A percentile compares a stretch with the other conserved stretches of the same genome.
These are phyloP conservation scores for Aegilops speltoides DNA, from an alignment of 176 grass and related monocot genomes.

Conservation along the genomic window DNA sequence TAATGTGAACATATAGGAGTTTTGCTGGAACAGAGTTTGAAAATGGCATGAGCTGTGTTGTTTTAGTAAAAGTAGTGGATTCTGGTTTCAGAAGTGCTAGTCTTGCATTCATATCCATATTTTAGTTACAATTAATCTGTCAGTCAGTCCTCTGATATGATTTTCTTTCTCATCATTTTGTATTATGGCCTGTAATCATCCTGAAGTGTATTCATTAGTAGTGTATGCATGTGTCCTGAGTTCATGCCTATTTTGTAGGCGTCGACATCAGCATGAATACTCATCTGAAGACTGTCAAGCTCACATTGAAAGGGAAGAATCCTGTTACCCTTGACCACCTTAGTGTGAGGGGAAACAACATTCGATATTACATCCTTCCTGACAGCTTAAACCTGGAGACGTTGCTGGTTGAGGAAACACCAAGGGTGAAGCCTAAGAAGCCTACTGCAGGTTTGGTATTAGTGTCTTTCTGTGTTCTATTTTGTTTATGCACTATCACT, in stretches of 20 bases:
- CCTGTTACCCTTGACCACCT: conserved; percentile 74
- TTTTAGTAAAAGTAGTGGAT: background rate
- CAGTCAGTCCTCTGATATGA: background rate
- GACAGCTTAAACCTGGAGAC: conserved; percentile 84
- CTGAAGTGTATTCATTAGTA: background rate
- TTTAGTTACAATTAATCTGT: background rate
- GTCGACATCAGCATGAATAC: conserved; percentile 90
- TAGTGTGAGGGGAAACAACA: conserved; percentile 76
- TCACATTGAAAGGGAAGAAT: conserved; percentile 66
- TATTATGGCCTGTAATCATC: background rate
- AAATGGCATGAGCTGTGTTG: background rate
- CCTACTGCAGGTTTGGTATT: conserved; percentile 55
- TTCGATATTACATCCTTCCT: conserved; percentile 78
- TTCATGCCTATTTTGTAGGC: conserved; percentile 34
- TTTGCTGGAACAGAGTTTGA: background rate
- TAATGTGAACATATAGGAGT: background rate
- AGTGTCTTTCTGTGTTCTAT: background rate
- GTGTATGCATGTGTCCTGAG: background rate
- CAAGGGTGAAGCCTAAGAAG: conserved; percentile 75
- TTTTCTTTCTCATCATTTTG: background rate
- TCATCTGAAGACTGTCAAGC: conserved; percentile 78
- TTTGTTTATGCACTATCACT: background rate
- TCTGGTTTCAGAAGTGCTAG: background rate
- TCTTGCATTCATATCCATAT: background rate
- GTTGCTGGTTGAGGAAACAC: conserved; percentile 76